Evolutionary conservation across 495 filamentous ascomycete species (phyloP), one percentile per base, ranked within the genome.

Genomic region (Mycothermus thermophilus): DNA sequence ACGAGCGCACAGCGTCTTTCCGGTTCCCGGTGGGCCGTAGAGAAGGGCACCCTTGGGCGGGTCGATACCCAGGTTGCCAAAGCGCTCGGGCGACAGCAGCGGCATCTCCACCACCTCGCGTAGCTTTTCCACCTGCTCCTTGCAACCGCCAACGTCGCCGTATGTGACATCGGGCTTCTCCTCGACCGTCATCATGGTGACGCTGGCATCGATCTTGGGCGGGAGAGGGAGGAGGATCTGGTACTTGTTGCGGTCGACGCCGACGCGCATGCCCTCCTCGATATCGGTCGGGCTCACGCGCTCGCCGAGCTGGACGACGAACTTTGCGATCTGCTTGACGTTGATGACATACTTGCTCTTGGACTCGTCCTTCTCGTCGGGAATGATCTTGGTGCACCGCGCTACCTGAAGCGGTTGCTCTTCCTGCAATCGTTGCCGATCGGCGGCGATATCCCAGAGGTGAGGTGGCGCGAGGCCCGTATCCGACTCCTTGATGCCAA

Each of bases 261-360:
- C 88, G 38, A 94, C 87, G 47, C 90, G 72, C 90, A 97, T 97
- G 43, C 92, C 90, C 55, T 97, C 90, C 52, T 97, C 90, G 52
- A 97, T 96, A 77, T 97, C 90, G 50, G 88, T 95, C 26, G 90
- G 92, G 57, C 80, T 87, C 41, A 97, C 88, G 31, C 92, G 79
- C 57, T 97, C 90, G 44, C 90, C 90, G 33, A 97, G 74, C 61
- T 96, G 93, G 51, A 97, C 90, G 29, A 97, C 90, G 50, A 97
- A 97, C 63, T 97, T 97, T 55, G 90, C 90, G 42, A 97, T 96
- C 58, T 97, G 90, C 64, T 97, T 97, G 46, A 97, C 90, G 60
- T 96, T 97, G 72, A 97, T 97, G 52, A 97, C 87, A 68, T 97
- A 97, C 77, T 96, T 96, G 74, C 80, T 90, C 74, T 97, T 97